These are phyloP conservation scores for Pulveroboletus frians DNA, from an alignment of 768 basidiomycete genomes.

Conservation along the genomic window DNA sequence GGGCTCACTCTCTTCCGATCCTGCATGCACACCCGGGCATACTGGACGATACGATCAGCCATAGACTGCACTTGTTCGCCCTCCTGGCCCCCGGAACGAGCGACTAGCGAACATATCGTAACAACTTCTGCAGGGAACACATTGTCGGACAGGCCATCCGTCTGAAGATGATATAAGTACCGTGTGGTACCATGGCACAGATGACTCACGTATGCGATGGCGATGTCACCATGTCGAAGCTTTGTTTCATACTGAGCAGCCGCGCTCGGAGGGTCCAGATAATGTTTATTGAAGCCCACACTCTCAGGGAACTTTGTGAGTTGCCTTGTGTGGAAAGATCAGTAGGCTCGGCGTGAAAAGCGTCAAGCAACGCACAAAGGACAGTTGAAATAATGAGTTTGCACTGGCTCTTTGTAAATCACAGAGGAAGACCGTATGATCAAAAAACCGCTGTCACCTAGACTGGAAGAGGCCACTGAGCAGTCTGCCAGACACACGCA, in stretches of 20 bases:
- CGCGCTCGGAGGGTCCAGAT: conserved; percentile 36
- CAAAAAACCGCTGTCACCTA: conserved; percentile 76
- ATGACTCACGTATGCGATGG: conserved; percentile 43
- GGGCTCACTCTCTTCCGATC: conserved; percentile 62
- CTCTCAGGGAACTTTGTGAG: conserved; percentile 33
- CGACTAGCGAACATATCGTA: conserved; percentile 62
- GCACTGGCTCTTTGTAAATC: conserved; percentile 39
- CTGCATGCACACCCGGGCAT: conserved; percentile 65
- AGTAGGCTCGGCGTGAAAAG: neutral
- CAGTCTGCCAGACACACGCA: neutral
- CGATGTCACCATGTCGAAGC: conserved; percentile 49
- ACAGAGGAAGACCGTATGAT: conserved; percentile 66
- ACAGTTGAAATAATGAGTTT: conserved; percentile 34
- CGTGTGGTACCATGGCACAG: neutral
- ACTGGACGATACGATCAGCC: conserved; percentile 67
- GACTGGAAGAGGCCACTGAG: conserved; percentile 34
- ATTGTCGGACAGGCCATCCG: conserved; percentile 52
- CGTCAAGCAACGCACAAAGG: conserved; percentile 23
- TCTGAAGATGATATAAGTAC: conserved; percentile 32
- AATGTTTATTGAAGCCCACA: conserved; percentile 4
- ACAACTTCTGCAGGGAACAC: conserved; percentile 65
- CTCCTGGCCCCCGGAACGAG: conserved; percentile 52
- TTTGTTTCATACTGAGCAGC: conserved; percentile 44
- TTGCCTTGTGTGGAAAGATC: conserved; percentile 20
- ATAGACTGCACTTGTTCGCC: conserved; percentile 61